Evolutionary conservation across 768 basidiomycete genomes (phyloP).

Genomic region (Auriscalpium microsporum): DNA sequence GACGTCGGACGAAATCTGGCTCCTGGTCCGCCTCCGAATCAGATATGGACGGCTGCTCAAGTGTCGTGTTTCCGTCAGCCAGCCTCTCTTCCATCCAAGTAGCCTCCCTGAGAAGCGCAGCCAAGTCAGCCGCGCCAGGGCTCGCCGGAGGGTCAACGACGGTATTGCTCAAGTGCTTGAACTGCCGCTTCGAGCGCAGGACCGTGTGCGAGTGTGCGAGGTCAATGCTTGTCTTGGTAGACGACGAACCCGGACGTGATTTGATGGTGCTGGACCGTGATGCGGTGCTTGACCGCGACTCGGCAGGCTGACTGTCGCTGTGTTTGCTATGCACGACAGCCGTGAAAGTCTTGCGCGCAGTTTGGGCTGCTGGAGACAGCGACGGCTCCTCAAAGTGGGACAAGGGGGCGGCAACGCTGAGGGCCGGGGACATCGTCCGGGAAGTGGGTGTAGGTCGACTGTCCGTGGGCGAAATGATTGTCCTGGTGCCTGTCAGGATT

Average conservation of each 20-base stretch:
- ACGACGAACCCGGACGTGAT: slow-evolving; percentile 10
- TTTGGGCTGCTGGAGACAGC: slow-evolving; percentile 11
- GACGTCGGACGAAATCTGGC: background rate
- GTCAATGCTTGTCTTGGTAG: slow-evolving; percentile 11
- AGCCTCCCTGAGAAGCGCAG: slow-evolving; percentile 47
- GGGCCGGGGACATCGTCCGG: background rate
- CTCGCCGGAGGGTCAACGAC: slow-evolving; percentile 31
- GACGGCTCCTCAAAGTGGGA: slow-evolving; percentile 15
- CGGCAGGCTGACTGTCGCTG: slow-evolving; percentile 1
- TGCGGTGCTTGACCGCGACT: background rate
- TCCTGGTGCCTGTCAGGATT: background rate
- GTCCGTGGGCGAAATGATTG: background rate
- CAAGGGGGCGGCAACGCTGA: background rate
- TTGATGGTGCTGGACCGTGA: slow-evolving; percentile 11
- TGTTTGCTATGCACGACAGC: slow-evolving; percentile 26
- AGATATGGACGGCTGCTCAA: slow-evolving; percentile 16
- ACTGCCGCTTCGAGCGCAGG: slow-evolving; percentile 16
- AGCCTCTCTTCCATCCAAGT: slow-evolving; percentile 49
- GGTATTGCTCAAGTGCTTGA: slow-evolving; percentile 14
- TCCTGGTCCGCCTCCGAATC: background rate
- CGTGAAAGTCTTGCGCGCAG: slow-evolving; percentile 19
- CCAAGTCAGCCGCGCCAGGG: slow-evolving; percentile 45
- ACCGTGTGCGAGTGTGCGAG: slow-evolving; percentile 7
- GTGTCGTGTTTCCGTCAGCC: slow-evolving; percentile 29
- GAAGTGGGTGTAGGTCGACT: background rate